Base-by-base conservation (phyloP, 2,329 filamentous ascomycete species). In the Pyricularia grisea region DNA sequence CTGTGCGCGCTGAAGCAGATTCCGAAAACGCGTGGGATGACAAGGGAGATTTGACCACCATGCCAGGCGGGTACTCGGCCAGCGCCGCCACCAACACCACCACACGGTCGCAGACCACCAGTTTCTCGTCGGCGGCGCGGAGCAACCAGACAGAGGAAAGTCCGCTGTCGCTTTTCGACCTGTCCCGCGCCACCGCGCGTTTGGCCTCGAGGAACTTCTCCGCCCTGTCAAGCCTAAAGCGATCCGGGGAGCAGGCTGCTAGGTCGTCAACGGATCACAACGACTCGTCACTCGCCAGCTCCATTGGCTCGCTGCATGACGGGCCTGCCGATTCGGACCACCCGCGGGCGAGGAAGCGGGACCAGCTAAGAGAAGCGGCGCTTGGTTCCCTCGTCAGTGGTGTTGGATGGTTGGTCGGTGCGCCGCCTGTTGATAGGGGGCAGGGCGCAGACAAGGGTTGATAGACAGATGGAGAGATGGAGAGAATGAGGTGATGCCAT, bases 11-110 rank as follows among this genome's bases (percentile, higher is more conserved):
- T 42, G 91, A 94, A 74, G 86, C 86, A 4, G 87, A 86, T 69
- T 86, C 86, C 61, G 92, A 93, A 74, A 81, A 84, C n/a, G 88
- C 86, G 1, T 93, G 91, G 84, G 90, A 93, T 74, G 84, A 87
- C 14, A 83, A 84, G 20, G 89, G 85, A 0, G 88, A 92, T 72
- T 75, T 84, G 58, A 82, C 84, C 69, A 77, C 85, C 2, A 80
- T 87, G 73, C 84, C 85, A 85, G 70, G 68, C 17, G 68, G 70
- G 17, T 68, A 68, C 33, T n/a, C n/a, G n/a, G 36, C 27, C 58
- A 65, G 55, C 1, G 70, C 70, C 12, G 31, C 71, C 66, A 68
- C 72, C 1, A 70, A 69, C 0, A 70, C 70, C 0, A 71, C 72
- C 0, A 67, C n/a, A 25, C 70, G 70, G 0, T 65, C 70, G 76